Evolutionary conservation across 2,329 filamentous ascomycete species (phyloP).

Genomic region (Drechslera avenae): DNA sequence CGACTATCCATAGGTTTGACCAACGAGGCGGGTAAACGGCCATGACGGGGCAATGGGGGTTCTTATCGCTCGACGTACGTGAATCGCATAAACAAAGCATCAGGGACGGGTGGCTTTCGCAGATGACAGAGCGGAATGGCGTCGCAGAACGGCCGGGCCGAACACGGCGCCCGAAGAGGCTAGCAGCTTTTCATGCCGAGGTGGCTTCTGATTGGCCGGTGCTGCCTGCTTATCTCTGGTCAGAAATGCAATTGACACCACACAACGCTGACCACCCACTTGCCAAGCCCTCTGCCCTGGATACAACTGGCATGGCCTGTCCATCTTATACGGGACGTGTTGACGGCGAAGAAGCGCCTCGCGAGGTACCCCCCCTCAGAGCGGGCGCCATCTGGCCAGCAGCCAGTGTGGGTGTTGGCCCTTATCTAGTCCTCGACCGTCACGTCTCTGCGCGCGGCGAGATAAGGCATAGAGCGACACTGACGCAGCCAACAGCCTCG

Average conservation of each 20-base stretch:
- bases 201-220: conserved; percentile 2
- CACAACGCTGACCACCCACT: conserved; percentile 27
- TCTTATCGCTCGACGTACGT: conserved; percentile 16
- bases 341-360: conserved; percentile 10
- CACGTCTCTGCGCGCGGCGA: conserved; percentile 25
- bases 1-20: neutral
- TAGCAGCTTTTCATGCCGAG: neutral
- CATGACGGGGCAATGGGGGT: neutral
- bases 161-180: conserved; percentile 6
- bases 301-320: conserved; percentile 26
- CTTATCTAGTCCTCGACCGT: conserved; percentile 19
- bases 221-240: conserved; percentile 12
- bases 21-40: neutral
- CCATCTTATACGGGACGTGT: conserved; percentile 9
- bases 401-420: conserved; percentile 8
- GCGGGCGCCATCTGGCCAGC: conserved; percentile 17
- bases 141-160: conserved; percentile 9
- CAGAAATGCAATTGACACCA: conserved; percentile 23
- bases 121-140: neutral
- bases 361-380: conserved; percentile 15
- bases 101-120: conserved; percentile 13
- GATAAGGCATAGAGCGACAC: conserved; percentile 29
- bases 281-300: conserved; percentile 38
- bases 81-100: conserved; percentile 10
- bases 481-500: conserved; percentile 31